Conservation (phyloP, 495 filamentous ascomycete species). For the Lophiotrema nucula region DNA sequence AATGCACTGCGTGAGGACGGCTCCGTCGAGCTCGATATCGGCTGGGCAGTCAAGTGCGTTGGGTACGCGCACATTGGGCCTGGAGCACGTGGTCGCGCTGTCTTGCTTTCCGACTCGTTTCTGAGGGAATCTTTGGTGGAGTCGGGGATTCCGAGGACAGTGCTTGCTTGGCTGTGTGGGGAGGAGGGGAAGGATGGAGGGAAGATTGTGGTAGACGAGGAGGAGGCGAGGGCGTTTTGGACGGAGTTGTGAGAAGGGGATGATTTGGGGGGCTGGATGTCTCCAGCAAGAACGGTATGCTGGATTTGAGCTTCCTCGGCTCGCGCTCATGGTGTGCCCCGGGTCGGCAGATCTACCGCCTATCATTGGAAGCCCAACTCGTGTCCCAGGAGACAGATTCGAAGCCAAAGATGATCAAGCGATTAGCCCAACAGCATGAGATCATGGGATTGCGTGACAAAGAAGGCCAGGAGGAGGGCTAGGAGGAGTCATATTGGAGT, state of each 20-base stretch:
- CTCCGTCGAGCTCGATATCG: not conserved
- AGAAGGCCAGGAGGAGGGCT: constrained; percentile 94
- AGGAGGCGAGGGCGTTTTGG: not conserved
- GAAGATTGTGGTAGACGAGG: not conserved
- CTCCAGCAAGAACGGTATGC: constrained; percentile 23
- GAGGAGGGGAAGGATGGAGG: not conserved
- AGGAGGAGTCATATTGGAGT: too few relatives aligned
- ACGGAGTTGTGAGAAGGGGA: not conserved
- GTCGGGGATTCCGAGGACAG: not conserved
- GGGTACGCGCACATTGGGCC: not conserved
- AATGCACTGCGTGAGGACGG: not conserved
- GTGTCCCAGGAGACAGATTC: constrained; percentile 61
- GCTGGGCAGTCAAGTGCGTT: not conserved
- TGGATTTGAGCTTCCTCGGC: constrained; percentile 27
- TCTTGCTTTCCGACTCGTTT: not conserved
- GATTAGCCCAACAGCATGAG: constrained; percentile 86
- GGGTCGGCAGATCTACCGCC: not conserved
- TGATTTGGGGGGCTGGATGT: too few relatives aligned
- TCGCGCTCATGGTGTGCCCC: constrained; percentile 14
- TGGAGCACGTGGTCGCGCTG: not conserved
- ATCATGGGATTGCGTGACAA: constrained; percentile 85
- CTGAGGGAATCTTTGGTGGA: not conserved
- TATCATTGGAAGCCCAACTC: constrained; percentile 8
- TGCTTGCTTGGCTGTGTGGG: not conserved
- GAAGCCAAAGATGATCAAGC: constrained; percentile 94